These are phyloP conservation scores for Lathyrus aphaca DNA, from an alignment of 306 rosid genomes.

Conservation along the genomic window DNA sequence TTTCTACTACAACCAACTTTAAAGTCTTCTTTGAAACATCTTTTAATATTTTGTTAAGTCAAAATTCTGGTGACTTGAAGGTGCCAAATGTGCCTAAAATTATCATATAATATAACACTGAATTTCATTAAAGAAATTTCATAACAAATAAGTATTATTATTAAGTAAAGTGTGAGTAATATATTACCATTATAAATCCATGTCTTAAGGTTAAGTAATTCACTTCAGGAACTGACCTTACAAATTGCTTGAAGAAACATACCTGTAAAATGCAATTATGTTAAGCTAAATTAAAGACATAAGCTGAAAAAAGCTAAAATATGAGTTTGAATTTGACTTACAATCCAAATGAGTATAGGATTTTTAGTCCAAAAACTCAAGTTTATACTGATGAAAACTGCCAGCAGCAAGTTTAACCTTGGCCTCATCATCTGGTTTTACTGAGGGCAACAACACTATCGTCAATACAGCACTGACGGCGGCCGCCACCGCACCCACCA, in stretches of 20 bases:
- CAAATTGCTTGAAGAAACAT: slow-evolving; percentile 86
- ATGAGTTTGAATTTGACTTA: slow-evolving; percentile 44
- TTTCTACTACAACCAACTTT: slow-evolving; percentile 89
- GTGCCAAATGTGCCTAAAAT: slow-evolving; percentile 87
- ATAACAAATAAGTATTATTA: neutral
- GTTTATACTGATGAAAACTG: slow-evolving; percentile 55
- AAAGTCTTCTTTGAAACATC: slow-evolving; percentile 92
- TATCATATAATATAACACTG: neutral
- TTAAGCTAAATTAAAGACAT: neutral
- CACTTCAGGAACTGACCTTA: slow-evolving; percentile 86
- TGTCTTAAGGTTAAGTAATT: slow-evolving; percentile 90
- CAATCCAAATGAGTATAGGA: slow-evolving; percentile 79
- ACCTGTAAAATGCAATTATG: slow-evolving; percentile 38
- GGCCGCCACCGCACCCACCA: neutral
- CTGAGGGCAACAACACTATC: neutral
- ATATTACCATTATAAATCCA: slow-evolving; percentile 79
- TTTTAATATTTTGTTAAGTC: slow-evolving; percentile 78
- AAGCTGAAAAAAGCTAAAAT: neutral
- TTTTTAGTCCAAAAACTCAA: slow-evolving; percentile 72
- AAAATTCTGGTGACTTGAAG: slow-evolving; percentile 71
- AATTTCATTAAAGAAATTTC: neutral
- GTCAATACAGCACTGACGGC: neutral
- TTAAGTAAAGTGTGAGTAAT: neutral
- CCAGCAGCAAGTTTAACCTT: neutral
- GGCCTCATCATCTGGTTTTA: neutral